Base-by-base conservation (phyloP, 2,329 filamentous ascomycete species). In the Trichoderma breve region DNA sequence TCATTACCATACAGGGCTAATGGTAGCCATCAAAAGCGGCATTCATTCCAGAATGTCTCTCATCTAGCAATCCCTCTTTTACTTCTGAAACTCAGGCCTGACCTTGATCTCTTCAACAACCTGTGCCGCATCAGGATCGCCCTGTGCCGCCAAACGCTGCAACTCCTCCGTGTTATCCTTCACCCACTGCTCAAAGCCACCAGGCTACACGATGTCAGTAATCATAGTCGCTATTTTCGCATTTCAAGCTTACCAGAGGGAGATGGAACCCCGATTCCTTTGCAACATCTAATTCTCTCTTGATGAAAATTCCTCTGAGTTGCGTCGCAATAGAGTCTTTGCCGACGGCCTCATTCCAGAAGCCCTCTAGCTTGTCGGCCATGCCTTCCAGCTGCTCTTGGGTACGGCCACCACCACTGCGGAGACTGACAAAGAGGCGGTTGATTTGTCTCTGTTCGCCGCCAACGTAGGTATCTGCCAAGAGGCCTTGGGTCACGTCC, bases 91-190 rank as follows among this genome's bases (percentile, higher is more conserved):
- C 7, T 72, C 71, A 1, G 71, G 24, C 12, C 71, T 43, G 7
- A 51, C 24, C 15, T 72, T 70, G 21, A 72, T 72, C 47, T 72
- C 71, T 18, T 72, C 71, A n/a, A 72, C 24, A 24, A 72, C 24
- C 11, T 72, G 71, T 5, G 24, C 24, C 7, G 71, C 71, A 58
- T 72, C 71, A 3, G 66, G 64, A 6, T 72, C 71, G 2, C 71
- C 71, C 47, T 72, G 65, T n/a, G 39, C 24, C 1, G 71, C 71
- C 24, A 72, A 39, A 28, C 60, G 55, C 14, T 58, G 47, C 8
- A 72, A 72, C 28, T 70, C 71, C 12, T 69, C 57, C 18, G 71
- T 72, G 57, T 72, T 72, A 24, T 72, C 65, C 21, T 72, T 72
- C 6, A 72, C 65, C 71, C 71, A 72, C 24, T 72, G 57, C 15